phyloP scores from a whole-genome alignment of 345 rosid species.

The Iberis pinnata region DNA sequence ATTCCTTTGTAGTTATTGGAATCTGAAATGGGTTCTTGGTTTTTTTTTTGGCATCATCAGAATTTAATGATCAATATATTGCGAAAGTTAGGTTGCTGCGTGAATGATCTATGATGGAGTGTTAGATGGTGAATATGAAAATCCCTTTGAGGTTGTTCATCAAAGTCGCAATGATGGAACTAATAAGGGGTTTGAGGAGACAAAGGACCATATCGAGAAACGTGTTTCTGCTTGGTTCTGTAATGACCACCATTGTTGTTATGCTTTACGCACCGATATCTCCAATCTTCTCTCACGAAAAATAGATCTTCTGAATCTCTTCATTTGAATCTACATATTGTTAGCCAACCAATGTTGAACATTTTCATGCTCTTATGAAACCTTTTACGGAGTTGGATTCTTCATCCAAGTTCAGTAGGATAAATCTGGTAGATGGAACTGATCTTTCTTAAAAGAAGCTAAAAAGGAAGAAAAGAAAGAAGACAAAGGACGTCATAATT shows the following conservation, averaged over 20 bases:
- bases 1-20: no score
- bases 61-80: no score
- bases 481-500: conserved; percentile 22
- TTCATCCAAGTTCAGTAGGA: conserved; percentile 16
- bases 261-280: conserved; percentile 42
- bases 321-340: conserved; percentile 34
- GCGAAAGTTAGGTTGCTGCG: no score
- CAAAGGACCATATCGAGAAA: conserved; percentile 51
- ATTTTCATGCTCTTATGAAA: conserved; percentile 19
- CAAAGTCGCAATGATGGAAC: conserved; percentile 32
- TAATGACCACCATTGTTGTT: conserved; percentile 42
- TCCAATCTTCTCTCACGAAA: conserved; percentile 26
- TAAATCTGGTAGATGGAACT: conserved; percentile 9
- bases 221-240: conserved; percentile 39
- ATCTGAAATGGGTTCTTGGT: no score
- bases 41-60: no score
- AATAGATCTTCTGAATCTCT: conserved; percentile 21
- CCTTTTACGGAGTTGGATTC: conserved; percentile 26
- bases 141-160: conserved; percentile 19
- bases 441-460: conserved; percentile 7
- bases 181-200: conserved; percentile 32
- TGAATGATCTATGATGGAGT: no score
- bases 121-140: no score
- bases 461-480: conserved; percentile 32
- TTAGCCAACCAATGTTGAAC: conserved; percentile 33